phyloP scores from a whole-genome alignment of 495 filamentous ascomycete species.

The Aspergillus hancockii region DNA sequence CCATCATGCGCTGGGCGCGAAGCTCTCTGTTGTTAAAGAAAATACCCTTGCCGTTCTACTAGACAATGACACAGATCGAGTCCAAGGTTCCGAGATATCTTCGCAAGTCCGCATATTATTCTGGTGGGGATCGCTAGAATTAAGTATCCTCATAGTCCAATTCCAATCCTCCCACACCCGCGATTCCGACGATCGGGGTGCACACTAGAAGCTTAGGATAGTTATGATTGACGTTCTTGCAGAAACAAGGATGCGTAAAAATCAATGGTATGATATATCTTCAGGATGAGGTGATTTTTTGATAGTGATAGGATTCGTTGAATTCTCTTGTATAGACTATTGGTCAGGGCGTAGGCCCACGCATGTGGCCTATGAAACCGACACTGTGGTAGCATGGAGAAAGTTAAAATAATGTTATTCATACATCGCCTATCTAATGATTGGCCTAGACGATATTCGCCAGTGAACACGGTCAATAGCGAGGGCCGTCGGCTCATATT shows the following conservation, averaged over 20 bases:
- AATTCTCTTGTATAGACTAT: neutral
- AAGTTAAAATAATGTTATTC: neutral
- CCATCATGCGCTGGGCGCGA: neutral
- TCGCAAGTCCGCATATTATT: neutral
- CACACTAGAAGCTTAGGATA: neutral
- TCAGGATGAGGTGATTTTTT: constrained; percentile 7
- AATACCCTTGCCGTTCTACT: too few species aligned
- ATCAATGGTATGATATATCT: constrained; percentile 27
- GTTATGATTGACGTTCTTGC: neutral
- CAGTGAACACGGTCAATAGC: too few species aligned
- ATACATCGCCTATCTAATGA: neutral
- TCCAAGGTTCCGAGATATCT: too few species aligned
- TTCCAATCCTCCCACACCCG: neutral
- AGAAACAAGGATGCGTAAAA: neutral
- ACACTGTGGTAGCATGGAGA: neutral
- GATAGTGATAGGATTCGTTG: neutral
- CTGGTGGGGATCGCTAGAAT: neutral
- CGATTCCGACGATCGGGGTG: neutral
- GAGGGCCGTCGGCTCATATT: too few species aligned
- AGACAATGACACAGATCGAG: too few species aligned
- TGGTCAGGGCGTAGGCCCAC: too few species aligned
- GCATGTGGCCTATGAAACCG: neutral
- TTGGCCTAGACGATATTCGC: neutral
- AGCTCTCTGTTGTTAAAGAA: too few species aligned
- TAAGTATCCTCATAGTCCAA: neutral